Percentiles rank a stretch among this genome's conserved stretches.
These are phyloP conservation scores for Seiridium unicorne DNA, from an alignment of 2,329 filamentous ascomycete genomes.

Conservation along the genomic window DNA sequence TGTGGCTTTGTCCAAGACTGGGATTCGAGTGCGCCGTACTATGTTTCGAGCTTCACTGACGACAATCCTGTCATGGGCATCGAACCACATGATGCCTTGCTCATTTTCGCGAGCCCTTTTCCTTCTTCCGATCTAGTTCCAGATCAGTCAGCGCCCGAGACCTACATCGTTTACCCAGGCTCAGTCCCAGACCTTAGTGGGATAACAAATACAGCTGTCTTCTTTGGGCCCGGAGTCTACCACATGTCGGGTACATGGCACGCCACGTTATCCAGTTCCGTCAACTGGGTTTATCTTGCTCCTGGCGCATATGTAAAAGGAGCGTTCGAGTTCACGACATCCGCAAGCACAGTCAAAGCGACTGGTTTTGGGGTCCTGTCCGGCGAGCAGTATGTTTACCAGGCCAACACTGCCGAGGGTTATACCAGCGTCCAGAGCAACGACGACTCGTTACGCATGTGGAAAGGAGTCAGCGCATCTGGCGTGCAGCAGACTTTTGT, in stretches of 20 bases:
- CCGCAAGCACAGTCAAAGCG: slow-evolving; percentile 21
- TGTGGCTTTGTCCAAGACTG: slow-evolving; percentile 6
- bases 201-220: slow-evolving; percentile 16
- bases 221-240: slow-evolving; percentile 30
- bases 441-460: slow-evolving; percentile 28
- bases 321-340: slow-evolving; percentile 29
- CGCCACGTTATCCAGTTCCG: slow-evolving; percentile 19
- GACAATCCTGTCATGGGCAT: slow-evolving; percentile 20
- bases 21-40: slow-evolving; percentile 16
- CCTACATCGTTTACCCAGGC: slow-evolving; percentile 19
- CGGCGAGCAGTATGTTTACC: slow-evolving; percentile 35
- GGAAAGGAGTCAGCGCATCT: slow-evolving; percentile 18
- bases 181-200: slow-evolving; percentile 16
- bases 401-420: slow-evolving; percentile 28
- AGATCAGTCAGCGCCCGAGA: slow-evolving; percentile 10
- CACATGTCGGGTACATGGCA: slow-evolving; percentile 17
- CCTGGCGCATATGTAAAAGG: slow-evolving; percentile 36
- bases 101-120: slow-evolving; percentile 31
- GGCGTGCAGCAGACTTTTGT: slow-evolving; percentile 21
- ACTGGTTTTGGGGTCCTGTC: slow-evolving; percentile 34
- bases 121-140: slow-evolving; percentile 16
- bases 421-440: slow-evolving; percentile 28
- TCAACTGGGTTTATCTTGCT: slow-evolving; percentile 26
- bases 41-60: slow-evolving; percentile 13
- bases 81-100: slow-evolving; percentile 26